Evolutionary conservation across 805 yeast species (phyloP).

Genomic region (Danielozyma ontarioensis): DNA sequence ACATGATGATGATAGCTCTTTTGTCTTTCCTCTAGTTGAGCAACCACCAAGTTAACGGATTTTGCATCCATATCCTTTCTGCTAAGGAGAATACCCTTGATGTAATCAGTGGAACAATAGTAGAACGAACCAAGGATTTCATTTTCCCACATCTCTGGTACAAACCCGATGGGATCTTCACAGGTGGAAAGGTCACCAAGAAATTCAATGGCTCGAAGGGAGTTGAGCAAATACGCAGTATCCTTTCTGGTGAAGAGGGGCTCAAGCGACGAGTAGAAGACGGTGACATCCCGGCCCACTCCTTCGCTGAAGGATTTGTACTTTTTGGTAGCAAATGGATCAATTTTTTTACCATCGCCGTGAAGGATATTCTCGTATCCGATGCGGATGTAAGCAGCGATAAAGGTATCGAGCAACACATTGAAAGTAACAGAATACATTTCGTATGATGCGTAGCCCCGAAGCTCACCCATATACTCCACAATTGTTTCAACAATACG

Average conservation of each 20-base stretch:
- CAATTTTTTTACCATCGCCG: conserved; percentile 39
- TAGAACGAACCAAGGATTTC: conserved; percentile 61
- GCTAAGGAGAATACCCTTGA: conserved; percentile 56
- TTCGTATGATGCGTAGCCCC: conserved; percentile 40
- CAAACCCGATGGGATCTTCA: conserved; percentile 26
- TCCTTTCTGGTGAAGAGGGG: conserved; percentile 38
- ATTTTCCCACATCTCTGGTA: conserved; percentile 48
- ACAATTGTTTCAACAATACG: conserved; percentile 66
- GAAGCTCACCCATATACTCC: conserved; percentile 68
- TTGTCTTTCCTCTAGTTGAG: conserved; percentile 24
- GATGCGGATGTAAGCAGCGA: conserved; percentile 31
- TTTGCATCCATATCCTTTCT: conserved; percentile 39
- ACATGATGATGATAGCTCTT: conserved; percentile 26
- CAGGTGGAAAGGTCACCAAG: conserved; percentile 36
- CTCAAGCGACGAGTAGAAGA: conserved; percentile 32
- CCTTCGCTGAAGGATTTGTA: conserved; percentile 34
- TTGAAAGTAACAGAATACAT: conserved; percentile 35
- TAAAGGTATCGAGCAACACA: conserved; percentile 33
- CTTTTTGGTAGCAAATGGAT: conserved; percentile 30
- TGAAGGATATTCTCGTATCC: conserved; percentile 38
- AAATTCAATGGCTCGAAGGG: conserved; percentile 37
- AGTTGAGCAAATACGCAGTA: conserved; percentile 30
- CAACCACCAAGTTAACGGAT: conserved; percentile 22
- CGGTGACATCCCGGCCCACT: conserved; percentile 32
- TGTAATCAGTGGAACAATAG: conserved; percentile 70